Conservation (phyloP, 176 grass and related monocot genomes). For the Lolium multiflorum region DNA sequence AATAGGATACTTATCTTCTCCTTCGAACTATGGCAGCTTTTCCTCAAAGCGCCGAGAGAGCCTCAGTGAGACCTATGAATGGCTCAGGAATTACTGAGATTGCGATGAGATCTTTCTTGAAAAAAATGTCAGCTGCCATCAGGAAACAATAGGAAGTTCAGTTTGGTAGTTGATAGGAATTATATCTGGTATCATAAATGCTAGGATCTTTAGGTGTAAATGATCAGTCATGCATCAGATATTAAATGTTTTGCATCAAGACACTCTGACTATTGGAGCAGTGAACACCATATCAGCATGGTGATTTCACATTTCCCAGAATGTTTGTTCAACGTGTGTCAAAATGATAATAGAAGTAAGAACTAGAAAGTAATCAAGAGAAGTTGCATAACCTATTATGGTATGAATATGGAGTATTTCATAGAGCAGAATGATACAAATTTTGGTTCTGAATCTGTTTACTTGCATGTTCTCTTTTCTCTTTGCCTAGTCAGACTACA, state of each 20-base stretch:
- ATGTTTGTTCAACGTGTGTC: constrained; percentile 9
- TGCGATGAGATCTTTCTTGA: not conserved
- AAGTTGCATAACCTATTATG: not conserved
- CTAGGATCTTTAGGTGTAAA: not conserved
- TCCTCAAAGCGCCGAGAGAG: not conserved
- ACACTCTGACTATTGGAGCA: not conserved
- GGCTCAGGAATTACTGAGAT: not conserved
- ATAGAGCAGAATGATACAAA: not conserved
- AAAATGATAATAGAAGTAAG: not conserved
- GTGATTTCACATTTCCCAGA: not conserved
- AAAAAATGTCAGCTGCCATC: not conserved
- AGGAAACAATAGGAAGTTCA: not conserved
- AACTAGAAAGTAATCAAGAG: not conserved
- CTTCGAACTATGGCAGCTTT: not conserved
- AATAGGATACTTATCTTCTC: too few relatives aligned
- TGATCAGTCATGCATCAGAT: not conserved
- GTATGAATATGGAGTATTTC: not conserved
- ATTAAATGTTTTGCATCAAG: not conserved
- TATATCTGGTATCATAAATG: not conserved
- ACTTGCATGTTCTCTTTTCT: not conserved
- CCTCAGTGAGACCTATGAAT: not conserved
- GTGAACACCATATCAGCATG: not conserved
- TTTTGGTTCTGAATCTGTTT: not conserved
- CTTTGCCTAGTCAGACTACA: not conserved
- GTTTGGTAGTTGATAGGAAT: not conserved